phyloP scores from a whole-genome alignment of 768 basidiomycete species.

The Panaeolus cyanescens region DNA sequence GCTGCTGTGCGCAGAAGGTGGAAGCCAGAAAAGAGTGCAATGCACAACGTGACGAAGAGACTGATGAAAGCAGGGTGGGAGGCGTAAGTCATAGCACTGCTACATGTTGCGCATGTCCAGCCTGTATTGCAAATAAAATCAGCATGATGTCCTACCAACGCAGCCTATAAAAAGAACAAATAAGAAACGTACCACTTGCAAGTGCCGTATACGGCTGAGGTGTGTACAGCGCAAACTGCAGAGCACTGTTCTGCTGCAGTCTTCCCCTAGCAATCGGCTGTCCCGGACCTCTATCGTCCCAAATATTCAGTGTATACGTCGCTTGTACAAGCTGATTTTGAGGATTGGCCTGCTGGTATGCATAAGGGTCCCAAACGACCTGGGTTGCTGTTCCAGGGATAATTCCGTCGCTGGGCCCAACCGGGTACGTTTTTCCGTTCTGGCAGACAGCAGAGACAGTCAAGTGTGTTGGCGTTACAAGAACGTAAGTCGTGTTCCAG shows the following conservation, averaged over 20 bases:
- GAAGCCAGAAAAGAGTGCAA: constrained; percentile 68
- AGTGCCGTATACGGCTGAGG: constrained; percentile 73
- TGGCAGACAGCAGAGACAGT: constrained; percentile 83
- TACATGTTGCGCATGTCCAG: constrained; percentile 58
- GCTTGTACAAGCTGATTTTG: constrained; percentile 72
- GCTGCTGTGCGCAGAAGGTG: constrained; percentile 43
- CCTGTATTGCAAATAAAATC: constrained; percentile 32
- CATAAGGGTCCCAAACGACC: constrained; percentile 80
- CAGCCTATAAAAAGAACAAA: background rate
- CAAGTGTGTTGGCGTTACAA: constrained; percentile 69
- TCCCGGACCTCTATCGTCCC: constrained; percentile 76
- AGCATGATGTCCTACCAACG: background rate
- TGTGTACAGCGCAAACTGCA: constrained; percentile 85
- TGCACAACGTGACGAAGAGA: constrained; percentile 54
- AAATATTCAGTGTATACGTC: constrained; percentile 81
- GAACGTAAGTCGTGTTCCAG: constrained; percentile 84
- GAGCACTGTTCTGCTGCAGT: constrained; percentile 65
- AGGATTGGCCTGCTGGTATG: constrained; percentile 64
- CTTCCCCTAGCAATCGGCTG: constrained; percentile 62
- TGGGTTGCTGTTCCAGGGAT: constrained; percentile 71
- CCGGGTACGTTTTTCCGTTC: constrained; percentile 89
- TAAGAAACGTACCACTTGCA: constrained; percentile 28
- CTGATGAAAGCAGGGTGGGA: constrained; percentile 60
- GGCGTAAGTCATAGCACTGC: constrained; percentile 36
- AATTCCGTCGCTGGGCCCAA: constrained; percentile 75